Conservation (phyloP, 2,329 filamentous ascomycete genomes). For the Arthrobotrys megalospora region DNA sequence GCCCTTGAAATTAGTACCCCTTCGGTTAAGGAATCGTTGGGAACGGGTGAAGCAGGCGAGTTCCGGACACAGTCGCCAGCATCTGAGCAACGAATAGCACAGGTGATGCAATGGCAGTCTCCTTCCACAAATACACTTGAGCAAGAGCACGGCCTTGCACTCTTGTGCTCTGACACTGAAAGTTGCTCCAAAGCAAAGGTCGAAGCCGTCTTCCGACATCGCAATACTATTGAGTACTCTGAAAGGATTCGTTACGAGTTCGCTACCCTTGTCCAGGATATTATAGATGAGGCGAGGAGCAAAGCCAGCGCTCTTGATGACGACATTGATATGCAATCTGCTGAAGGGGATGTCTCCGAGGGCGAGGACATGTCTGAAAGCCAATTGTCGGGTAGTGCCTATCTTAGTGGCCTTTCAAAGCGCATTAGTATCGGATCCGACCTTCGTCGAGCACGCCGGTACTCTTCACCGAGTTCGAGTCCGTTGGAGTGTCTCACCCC, state of each 20-base stretch:
- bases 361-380: constrained; percentile 60
- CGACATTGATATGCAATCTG: constrained; percentile 65
- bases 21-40: constrained; percentile 86
- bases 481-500: constrained; percentile 92
- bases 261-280: constrained; percentile 91
- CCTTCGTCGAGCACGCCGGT: constrained; percentile 66
- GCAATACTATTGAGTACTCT: constrained; percentile 93
- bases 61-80: constrained; percentile 94
- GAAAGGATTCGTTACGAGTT: constrained; percentile 96
- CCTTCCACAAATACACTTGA: constrained; percentile 91
- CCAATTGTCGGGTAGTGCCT: constrained; percentile 55
- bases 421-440: constrained; percentile 62
- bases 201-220: constrained; percentile 90
- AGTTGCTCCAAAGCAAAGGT: constrained; percentile 88
- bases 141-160: constrained; percentile 88
- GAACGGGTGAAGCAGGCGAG: constrained; percentile 77
- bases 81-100: constrained; percentile 93
- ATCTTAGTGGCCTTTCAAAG: constrained; percentile 60
- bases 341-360: constrained; percentile 63
- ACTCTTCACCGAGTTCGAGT: constrained; percentile 88
- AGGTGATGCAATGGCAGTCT: constrained; percentile 96
- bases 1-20: constrained; percentile 94
- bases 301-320: constrained; percentile 76
- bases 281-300: constrained; percentile 89
- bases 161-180: constrained; percentile 92